These are phyloP conservation scores for Cymbopogon citratus DNA, from an alignment of 176 grass and related monocot species.

Conservation along the genomic window DNA sequence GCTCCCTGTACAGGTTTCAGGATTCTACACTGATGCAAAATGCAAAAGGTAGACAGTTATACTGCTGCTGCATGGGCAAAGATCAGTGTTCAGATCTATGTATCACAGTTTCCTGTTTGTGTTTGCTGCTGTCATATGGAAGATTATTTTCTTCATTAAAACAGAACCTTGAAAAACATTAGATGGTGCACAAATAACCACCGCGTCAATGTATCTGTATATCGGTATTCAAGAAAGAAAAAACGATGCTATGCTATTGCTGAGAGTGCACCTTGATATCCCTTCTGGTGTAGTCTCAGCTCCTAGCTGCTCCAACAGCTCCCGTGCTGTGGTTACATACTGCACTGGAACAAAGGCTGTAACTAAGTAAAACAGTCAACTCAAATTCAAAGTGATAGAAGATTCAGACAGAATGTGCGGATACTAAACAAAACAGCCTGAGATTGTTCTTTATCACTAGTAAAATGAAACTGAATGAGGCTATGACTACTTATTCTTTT, in stretches of 20 bases:
- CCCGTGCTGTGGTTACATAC: slow-evolving; percentile 89
- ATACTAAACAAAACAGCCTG: neutral
- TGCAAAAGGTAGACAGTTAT: neutral
- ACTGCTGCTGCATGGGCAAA: neutral
- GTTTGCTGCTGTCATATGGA: neutral
- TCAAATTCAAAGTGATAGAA: slow-evolving; percentile 5
- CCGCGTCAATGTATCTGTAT: neutral
- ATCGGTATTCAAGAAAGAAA: neutral
- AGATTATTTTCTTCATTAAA: neutral
- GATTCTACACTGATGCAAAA: neutral
- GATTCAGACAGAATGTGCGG: neutral
- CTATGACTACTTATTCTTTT: neutral
- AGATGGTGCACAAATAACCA: neutral
- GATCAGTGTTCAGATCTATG: neutral
- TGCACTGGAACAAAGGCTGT: slow-evolving; percentile 28
- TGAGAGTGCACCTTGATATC: slow-evolving; percentile 30
- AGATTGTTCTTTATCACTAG: neutral
- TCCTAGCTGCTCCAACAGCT: slow-evolving; percentile 81
- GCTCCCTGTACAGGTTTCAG: neutral
- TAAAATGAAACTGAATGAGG: neutral
- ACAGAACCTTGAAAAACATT: neutral
- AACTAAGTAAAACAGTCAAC: neutral
- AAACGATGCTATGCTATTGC: neutral
- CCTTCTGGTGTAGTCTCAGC: slow-evolving; percentile 68
- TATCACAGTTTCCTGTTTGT: neutral